Evolutionary conservation across 129 eudicot species (phyloP).

Genomic region (Mikania micrantha): DNA sequence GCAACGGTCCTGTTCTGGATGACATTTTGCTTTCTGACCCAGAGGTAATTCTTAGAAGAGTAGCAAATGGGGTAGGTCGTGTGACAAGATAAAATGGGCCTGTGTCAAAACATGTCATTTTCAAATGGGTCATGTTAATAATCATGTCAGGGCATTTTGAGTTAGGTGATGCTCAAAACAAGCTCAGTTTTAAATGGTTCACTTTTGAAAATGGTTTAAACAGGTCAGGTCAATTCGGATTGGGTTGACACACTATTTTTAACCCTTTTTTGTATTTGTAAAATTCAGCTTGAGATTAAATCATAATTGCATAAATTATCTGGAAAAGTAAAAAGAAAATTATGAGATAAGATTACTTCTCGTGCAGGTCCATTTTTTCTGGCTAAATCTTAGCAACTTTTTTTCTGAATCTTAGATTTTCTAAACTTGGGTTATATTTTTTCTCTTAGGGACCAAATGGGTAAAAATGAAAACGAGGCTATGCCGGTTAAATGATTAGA

Average conservation of each 20-base stretch:
- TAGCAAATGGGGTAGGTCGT: background rate
- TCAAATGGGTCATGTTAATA: background rate
- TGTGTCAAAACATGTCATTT: background rate
- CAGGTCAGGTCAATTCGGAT: background rate
- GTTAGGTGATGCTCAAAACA: no score
- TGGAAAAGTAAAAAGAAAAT: background rate
- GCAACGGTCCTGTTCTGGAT: constrained; percentile 92
- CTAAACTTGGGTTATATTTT: background rate
- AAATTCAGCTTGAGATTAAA: background rate
- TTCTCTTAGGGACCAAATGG: background rate
- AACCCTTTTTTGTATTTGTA: background rate
- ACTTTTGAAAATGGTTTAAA: background rate
- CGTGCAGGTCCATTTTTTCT: background rate
- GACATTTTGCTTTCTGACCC: constrained; percentile 72
- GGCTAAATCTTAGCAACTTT: background rate
- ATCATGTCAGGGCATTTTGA: background rate
- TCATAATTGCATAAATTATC: background rate
- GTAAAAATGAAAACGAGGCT: background rate
- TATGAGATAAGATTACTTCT: background rate
- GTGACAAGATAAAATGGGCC: background rate
- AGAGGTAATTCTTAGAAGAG: constrained; percentile 42
- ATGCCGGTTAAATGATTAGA: background rate
- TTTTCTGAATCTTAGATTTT: no score
- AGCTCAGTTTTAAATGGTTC: no score
- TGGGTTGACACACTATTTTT: background rate